Evolutionary conservation across 2,329 filamentous ascomycete species (phyloP).

Genomic region (Fusarium sp.): DNA sequence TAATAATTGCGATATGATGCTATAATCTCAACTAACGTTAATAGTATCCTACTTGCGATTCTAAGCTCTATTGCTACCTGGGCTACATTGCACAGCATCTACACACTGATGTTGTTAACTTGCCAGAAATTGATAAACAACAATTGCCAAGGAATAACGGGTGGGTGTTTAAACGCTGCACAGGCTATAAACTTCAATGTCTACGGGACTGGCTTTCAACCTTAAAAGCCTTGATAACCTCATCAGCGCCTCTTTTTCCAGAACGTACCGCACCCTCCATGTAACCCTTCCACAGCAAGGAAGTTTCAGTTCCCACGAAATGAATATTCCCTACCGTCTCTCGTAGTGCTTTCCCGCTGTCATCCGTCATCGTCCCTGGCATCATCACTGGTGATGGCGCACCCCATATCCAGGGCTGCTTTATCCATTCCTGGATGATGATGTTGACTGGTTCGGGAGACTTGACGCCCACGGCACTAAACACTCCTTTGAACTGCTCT

Average conservation of each 20-base stretch:
- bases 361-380: constrained; percentile 22
- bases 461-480: constrained; percentile 17
- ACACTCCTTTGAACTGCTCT: constrained; percentile 26
- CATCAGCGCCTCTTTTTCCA: constrained; percentile 35
- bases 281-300: constrained; percentile 47
- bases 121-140: not conserved
- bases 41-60: not conserved
- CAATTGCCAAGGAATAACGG: not conserved
- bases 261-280: constrained; percentile 46
- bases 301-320: constrained; percentile 46
- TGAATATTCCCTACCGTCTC: constrained; percentile 46
- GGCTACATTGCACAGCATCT: not conserved
- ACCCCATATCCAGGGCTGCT: constrained; percentile 35
- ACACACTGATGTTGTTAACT: not conserved
- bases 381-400: constrained; percentile 38
- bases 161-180: not conserved
- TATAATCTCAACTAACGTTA: not conserved
- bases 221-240: constrained; percentile 31
- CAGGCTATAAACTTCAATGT: too few relatives aligned
- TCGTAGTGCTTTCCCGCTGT: constrained; percentile 48
- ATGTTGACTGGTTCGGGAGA: constrained; percentile 35
- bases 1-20: not conserved
- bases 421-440: constrained; percentile 38
- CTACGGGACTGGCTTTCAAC: not conserved
- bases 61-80: not conserved